Base-by-base conservation (phyloP, 768 basidiomycete species). In the Tricholoma flavovirens region DNA sequence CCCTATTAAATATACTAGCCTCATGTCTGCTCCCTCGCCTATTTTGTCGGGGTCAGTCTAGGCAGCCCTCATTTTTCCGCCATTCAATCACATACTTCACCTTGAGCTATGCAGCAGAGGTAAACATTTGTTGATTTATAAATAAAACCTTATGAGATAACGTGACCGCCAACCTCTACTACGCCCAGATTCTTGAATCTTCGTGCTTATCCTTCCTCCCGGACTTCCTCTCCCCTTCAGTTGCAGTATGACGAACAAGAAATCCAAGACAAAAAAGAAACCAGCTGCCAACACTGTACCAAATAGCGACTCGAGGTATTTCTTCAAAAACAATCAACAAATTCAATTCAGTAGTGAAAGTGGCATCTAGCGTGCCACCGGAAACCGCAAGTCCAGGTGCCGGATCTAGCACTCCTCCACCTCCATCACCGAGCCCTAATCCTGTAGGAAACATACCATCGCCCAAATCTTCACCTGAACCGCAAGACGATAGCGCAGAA, bases 401-500 rank as follows among this genome's bases (percentile, higher is more conserved):
- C 30, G 59, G 58, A 52, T 59, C 63, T 17, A 64, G 61, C 35
- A 55, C 52, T 9, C 49, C 56, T 3, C 61, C 63, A 6, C 57
- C 61, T 19, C 40, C 54, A 10, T 19, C 56, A 51, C 55, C 63
- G 19, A 63, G 55, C 30, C 56, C 50, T 19, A 46, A 35, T 12
- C 45, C 33, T 5, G n/a, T 49, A 22, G 48, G 46, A 2, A 24
- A 22, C 24, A 21, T 14, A 40, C 53, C 57, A 10, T 55, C 66
- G 19, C 55, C 64, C 4, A 60, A 66, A 7, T 54, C 66, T n/a
- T 62, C 68, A 21, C 66, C 65, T 48, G 65, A 59, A 54, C 56
- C 63, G 7, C 66, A 69, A 21, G 73, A 73, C 22, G 82, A 82
- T 22, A 69, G 73, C 17, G 85, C 87, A 7, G 84, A 88, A 62